Percentiles rank a stretch among this genome's conserved stretches.
These are phyloP conservation scores for Fraxinus paxiana DNA, from an alignment of 305 asterid genomes.

Conservation along the genomic window DNA sequence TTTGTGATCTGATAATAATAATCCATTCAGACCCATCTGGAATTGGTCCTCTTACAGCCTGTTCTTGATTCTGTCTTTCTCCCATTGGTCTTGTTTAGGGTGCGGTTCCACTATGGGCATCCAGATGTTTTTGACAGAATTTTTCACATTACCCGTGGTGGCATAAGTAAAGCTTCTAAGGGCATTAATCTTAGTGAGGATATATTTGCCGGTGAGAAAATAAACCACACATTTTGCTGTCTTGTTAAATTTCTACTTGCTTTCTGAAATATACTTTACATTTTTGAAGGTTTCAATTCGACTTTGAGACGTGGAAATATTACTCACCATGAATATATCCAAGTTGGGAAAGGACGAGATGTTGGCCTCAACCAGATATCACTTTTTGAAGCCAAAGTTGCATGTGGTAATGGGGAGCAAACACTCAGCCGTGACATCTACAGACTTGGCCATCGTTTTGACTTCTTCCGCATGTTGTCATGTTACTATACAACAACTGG, in stretches of 20 bases:
- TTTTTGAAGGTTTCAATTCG: constrained; percentile 25
- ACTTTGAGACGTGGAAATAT: constrained; percentile 26
- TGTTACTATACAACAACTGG: constrained; percentile 29
- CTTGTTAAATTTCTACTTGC: neutral
- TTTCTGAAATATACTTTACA: neutral
- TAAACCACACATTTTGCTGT: constrained; percentile 15
- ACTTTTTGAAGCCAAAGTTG: constrained; percentile 30
- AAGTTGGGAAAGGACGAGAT: constrained; percentile 35
- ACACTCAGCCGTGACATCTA: constrained; percentile 28
- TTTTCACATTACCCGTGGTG: constrained; percentile 94
- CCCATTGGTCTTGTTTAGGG: constrained; percentile 45
- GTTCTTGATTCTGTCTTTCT: constrained; percentile 15
- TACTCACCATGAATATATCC: constrained; percentile 33
- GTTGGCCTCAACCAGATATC: constrained; percentile 33
- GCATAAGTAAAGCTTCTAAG: constrained; percentile 87
- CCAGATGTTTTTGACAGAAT: constrained; percentile 70
- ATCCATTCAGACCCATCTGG: constrained; percentile 10
- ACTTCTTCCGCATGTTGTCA: constrained; percentile 30
- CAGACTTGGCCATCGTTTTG: constrained; percentile 31
- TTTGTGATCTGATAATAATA: neutral
- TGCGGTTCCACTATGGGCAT: constrained; percentile 53
- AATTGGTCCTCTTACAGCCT: constrained; percentile 10
- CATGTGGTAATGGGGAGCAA: constrained; percentile 33
- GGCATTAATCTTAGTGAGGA: constrained; percentile 96
- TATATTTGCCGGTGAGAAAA: constrained; percentile 80